Conservation (phyloP, 768 basidiomycete species). For the Leccinum uliginosum region DNA sequence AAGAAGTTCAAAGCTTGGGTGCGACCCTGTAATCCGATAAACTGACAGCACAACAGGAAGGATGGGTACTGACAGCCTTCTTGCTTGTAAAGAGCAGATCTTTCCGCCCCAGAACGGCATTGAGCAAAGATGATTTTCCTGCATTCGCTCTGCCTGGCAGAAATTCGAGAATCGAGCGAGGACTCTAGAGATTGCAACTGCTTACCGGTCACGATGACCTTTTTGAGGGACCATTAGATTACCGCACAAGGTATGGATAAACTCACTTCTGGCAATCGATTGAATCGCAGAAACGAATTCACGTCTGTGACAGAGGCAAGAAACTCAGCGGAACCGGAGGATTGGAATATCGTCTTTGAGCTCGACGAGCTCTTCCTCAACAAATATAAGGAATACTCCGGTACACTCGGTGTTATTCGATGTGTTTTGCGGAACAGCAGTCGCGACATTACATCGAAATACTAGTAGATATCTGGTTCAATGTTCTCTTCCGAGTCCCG, state of each 20-base stretch:
- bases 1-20: slow-evolving; percentile 72
- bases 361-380: slow-evolving; percentile 12
- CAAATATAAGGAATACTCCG: neutral
- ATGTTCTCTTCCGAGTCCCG: neutral
- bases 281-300: slow-evolving; percentile 16
- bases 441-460: neutral
- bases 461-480: neutral
- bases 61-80: slow-evolving; percentile 51
- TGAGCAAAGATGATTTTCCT: slow-evolving; percentile 73
- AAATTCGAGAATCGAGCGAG: neutral
- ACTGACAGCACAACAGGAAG: neutral
- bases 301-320: slow-evolving; percentile 18
- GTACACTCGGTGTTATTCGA: neutral
- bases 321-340: slow-evolving; percentile 26
- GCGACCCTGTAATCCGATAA: slow-evolving; percentile 47
- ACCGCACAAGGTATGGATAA: neutral
- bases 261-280: slow-evolving; percentile 29
- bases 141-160: slow-evolving; percentile 67
- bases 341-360: slow-evolving; percentile 19
- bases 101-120: slow-evolving; percentile 58
- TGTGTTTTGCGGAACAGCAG: neutral
- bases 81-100: slow-evolving; percentile 60
- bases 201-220: slow-evolving; percentile 29
- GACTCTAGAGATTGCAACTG: neutral
- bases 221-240: slow-evolving; percentile 2